phyloP scores from a whole-genome alignment of 257 asterid genomes.

The Anisodus acutangulus region DNA sequence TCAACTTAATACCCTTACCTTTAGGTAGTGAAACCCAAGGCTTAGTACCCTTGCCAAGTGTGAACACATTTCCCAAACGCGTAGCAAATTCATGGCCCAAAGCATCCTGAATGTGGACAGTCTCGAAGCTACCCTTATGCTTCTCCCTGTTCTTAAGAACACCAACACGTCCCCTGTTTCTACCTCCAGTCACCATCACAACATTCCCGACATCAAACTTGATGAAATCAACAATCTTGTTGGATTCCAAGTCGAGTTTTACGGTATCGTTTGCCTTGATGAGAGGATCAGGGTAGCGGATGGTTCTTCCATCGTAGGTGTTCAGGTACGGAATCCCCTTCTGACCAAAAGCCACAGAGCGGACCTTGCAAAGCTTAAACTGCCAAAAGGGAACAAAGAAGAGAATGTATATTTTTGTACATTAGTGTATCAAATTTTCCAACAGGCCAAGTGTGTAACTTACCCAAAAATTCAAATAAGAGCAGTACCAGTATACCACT shows the following conservation, averaged over 20 bases:
- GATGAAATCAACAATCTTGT: conserved; percentile 30
- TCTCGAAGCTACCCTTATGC: conserved; percentile 32
- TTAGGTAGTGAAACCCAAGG: conserved; percentile 27
- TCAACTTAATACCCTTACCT: conserved; percentile 25
- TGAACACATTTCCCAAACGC: conserved; percentile 26
- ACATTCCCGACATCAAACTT: conserved; percentile 32
- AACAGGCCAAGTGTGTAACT: too few species aligned
- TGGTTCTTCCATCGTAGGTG: not conserved
- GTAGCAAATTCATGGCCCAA: conserved; percentile 33
- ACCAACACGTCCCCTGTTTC: conserved; percentile 31
- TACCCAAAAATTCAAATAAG: not conserved
- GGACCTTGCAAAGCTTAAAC: conserved; percentile 18
- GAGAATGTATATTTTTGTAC: too few species aligned
- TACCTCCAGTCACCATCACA: conserved; percentile 29
- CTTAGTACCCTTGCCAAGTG: conserved; percentile 30
- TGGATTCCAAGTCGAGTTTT: conserved; percentile 26
- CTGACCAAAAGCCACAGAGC: not conserved
- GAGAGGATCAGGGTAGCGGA: conserved; percentile 20
- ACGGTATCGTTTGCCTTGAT: conserved; percentile 3
- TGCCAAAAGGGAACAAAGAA: not conserved
- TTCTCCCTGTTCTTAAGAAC: conserved; percentile 31
- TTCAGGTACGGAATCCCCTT: not conserved
- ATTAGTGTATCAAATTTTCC: too few species aligned
- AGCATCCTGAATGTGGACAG: conserved; percentile 29
- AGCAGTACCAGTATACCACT: not conserved